These are phyloP conservation scores for Dothiorella sarmentorum DNA, from an alignment of 2,329 filamentous ascomycete species.

Conservation along the genomic window DNA sequence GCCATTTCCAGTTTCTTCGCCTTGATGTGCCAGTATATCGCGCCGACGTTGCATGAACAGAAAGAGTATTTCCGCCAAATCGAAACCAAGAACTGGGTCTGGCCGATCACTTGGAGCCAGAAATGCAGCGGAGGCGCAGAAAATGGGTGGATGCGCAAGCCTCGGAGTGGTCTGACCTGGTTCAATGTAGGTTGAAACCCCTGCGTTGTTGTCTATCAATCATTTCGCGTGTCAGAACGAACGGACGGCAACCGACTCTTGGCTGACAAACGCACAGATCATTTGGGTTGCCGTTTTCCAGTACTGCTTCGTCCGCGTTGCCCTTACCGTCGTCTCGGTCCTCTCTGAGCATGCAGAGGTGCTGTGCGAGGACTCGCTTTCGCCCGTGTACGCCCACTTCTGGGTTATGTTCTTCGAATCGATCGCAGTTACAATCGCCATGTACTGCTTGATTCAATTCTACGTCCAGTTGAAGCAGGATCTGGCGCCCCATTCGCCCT, in stretches of 20 bases:
- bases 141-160: slow-evolving; percentile 66
- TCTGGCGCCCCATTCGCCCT: slow-evolving; percentile 65
- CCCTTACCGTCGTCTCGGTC: slow-evolving; percentile 76
- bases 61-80: slow-evolving; percentile 76
- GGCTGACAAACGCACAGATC: slow-evolving; percentile 43
- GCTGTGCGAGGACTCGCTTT: slow-evolving; percentile 78
- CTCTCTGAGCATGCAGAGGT: slow-evolving; percentile 63
- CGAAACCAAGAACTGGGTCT: slow-evolving; percentile 68
- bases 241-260: neutral
- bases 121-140: slow-evolving; percentile 67
- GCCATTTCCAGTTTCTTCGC: slow-evolving; percentile 85
- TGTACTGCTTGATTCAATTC: slow-evolving; percentile 87
- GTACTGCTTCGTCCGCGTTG: slow-evolving; percentile 76
- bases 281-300: slow-evolving; percentile 81
- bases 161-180: slow-evolving; percentile 79
- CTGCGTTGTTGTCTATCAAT: neutral
- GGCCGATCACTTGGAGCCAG: slow-evolving; percentile 67
- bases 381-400: slow-evolving; percentile 75
- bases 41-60: slow-evolving; percentile 72
- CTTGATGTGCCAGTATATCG: slow-evolving; percentile 75
- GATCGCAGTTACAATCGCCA: slow-evolving; percentile 72
- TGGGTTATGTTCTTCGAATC: slow-evolving; percentile 76
- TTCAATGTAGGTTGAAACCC: slow-evolving; percentile 61
- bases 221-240: neutral
- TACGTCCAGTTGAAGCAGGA: slow-evolving; percentile 72